These are phyloP conservation scores for Oxytropis ochrocephala DNA, from an alignment of 306 rosid genomes.

Conservation along the genomic window DNA sequence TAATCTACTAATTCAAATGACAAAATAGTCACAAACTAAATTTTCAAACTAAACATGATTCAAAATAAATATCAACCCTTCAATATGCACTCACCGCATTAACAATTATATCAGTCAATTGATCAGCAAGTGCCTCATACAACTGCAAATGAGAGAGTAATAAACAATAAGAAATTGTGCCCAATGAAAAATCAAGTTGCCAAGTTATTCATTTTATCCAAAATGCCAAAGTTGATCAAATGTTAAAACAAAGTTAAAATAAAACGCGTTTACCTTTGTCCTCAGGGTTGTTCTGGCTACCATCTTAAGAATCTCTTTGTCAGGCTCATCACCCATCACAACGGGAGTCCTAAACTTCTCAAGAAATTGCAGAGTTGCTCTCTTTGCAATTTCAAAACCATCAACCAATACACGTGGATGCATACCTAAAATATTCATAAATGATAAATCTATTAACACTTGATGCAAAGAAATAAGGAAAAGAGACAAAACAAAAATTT, in stretches of 20 bases:
- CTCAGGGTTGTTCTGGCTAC: constrained; percentile 90
- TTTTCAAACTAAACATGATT: background rate
- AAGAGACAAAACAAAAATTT: background rate
- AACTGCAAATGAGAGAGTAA: constrained; percentile 44
- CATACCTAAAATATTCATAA: constrained; percentile 57
- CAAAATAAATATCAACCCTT: constrained; percentile 9
- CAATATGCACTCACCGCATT: constrained; percentile 58
- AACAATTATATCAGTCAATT: constrained; percentile 75
- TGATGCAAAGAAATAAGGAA: background rate
- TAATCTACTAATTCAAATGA: background rate
- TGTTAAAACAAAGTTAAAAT: background rate
- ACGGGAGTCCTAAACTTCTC: constrained; percentile 84
- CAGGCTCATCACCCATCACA: constrained; percentile 87
- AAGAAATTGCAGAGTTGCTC: constrained; percentile 82
- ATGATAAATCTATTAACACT: background rate
- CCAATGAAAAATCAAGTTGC: background rate
- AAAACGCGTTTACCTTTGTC: constrained; percentile 59
- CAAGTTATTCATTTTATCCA: background rate
- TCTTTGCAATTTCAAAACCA: constrained; percentile 95
- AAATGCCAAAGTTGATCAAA: background rate
- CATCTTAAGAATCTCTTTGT: constrained; percentile 84
- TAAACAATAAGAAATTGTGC: background rate
- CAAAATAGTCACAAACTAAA: background rate
- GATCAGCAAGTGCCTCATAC: constrained; percentile 87
- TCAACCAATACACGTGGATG: constrained; percentile 97